Conservation (phyloP, 2,329 filamentous ascomycete species). For the Aspergillus quadricinctus region DNA sequence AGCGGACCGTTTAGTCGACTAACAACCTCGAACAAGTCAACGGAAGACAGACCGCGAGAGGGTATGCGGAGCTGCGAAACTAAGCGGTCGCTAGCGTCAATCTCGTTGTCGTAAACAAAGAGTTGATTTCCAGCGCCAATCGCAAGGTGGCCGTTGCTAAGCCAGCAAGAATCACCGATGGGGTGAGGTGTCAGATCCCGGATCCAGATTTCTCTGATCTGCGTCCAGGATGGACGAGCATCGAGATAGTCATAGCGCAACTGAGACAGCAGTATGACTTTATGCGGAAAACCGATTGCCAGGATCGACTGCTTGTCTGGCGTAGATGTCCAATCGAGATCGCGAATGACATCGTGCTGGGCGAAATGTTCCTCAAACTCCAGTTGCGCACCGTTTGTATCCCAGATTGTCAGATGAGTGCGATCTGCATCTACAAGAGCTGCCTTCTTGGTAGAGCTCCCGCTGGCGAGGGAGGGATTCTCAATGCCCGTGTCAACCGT, state of each 20-base stretch:
- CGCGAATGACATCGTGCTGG: constrained; percentile 69
- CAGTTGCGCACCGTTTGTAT: constrained; percentile 72
- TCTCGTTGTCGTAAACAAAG: constrained; percentile 74
- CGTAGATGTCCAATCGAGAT: constrained; percentile 91
- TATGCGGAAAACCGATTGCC: constrained; percentile 86
- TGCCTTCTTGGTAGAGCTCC: constrained; percentile 80
- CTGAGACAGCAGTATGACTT: constrained; percentile 76
- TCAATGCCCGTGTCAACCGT: constrained; percentile 72
- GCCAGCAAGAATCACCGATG: constrained; percentile 90
- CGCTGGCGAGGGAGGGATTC: constrained; percentile 73
- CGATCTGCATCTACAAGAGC: constrained; percentile 72
- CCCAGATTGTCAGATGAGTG: constrained; percentile 84
- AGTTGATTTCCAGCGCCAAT: constrained; percentile 89
- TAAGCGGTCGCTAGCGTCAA: constrained; percentile 60
- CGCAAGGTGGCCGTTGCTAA: constrained; percentile 77
- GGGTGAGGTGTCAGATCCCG: constrained; percentile 79
- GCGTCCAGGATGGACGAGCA: constrained; percentile 82
- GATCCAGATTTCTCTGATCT: constrained; percentile 76
- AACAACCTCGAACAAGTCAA: constrained; percentile 76
- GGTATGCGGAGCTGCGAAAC: constrained; percentile 53
- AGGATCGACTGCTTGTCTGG: constrained; percentile 84
- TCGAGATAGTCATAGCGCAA: constrained; percentile 90
- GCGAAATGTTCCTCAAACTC: constrained; percentile 76
- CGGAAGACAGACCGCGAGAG: constrained; percentile 45
- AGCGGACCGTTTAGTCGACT: constrained; percentile 81